Evolutionary conservation across 1,139 yeast species (phyloP), one percentile per base, ranked within the genome.

Genomic region (Scheffersomyces segobiensis): DNA sequence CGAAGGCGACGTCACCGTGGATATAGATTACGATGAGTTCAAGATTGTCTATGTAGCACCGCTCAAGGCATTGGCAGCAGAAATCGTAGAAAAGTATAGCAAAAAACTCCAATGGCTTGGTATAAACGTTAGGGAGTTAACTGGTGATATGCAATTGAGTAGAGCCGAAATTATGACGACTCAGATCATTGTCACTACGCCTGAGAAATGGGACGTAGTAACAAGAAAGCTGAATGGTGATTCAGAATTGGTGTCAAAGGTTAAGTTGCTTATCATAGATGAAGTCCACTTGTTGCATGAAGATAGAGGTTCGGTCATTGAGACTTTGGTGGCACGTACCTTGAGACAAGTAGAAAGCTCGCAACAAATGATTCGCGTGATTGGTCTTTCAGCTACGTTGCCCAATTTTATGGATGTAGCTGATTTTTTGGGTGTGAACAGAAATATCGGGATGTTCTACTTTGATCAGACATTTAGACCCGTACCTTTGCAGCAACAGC

Each of bases 161-260:
- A 86, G 88, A 65, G 84, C 87, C 17, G 98, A 95, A 71, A 92
- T 95, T 49, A 74, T 87, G 68, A 84, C 85, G 1, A 95, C 98
- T 0, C 99, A 95, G 71, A 83, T 95, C 51, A 91, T 95, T 65
- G 98, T 95, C 7, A 95, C 98, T 0, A 95, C 99, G 0, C 99
- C 99, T 0, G 99, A 95, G 72, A 95, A 95, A 74, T 95, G 99
- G 99, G 99, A 95, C 78, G 98, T 95, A 12, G 98, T 95, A 1
- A 95, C 99, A 0, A 84, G 99, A 71, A 95, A 95, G 68, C 89
- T 84, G 70, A 82, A 80, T 55, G 95, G 98, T 58, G 98, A 93
- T 69, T 88, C 87, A 55, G 97, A 93, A 62, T 76, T 95, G 50
- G 96, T 92, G 2, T 86, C 90, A 18, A 93, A 92, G 67, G 97